Base-by-base conservation (phyloP, 768 basidiomycete species). In the Leccinum sublutescens region DNA sequence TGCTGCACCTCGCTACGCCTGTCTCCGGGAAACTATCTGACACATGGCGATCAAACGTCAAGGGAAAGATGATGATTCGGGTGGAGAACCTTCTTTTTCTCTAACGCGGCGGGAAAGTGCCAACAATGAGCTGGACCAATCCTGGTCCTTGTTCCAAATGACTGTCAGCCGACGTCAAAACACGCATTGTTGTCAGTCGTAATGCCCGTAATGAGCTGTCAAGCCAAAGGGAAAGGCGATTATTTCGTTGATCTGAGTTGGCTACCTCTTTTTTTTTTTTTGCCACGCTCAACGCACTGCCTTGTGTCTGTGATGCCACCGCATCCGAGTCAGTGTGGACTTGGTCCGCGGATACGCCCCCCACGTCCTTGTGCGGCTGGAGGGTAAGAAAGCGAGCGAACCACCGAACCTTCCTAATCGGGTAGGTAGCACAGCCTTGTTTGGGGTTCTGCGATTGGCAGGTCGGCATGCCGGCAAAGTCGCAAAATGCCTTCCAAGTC, bases 401-500 rank as follows among this genome's bases (percentile, higher is more conserved):
- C 64, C 34, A 74, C 68, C 65, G 62, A 53, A 69, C 66, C 65
- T 75, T 74, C 72, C 74, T 71, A 70, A 72, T 67, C 51, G 34
- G 57, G 60, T 51, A 33, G 29, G 2, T 0, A 0, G 25, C 54
- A 61, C 58, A 65, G 71, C 66, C 65, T 64, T 58, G 27, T 45
- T 53, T 45, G 10, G 19, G 49, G 52, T 55, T 62, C 60, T 52
- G 50, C 52, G 66, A 69, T 73, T 72, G 62, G 53, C 66, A 65
- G 52, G 51, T 60, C 67, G 71, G 67, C 63, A 64, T 59, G 64
- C 61, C 70, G 66, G 69, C 71, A 74, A 58, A 56, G 49, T 62
- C 36, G 49, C 43, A 56, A 48, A 62, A 80, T 80, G 80, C 64
- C 79, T 56, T 71, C 76, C 38, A 71, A 76, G 64, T 67, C 68